A percentile compares a stretch with the other conserved stretches of the same genome.
phyloP scores from a whole-genome alignment of 208 protist genomes.

The Trypanosoma theileri region DNA sequence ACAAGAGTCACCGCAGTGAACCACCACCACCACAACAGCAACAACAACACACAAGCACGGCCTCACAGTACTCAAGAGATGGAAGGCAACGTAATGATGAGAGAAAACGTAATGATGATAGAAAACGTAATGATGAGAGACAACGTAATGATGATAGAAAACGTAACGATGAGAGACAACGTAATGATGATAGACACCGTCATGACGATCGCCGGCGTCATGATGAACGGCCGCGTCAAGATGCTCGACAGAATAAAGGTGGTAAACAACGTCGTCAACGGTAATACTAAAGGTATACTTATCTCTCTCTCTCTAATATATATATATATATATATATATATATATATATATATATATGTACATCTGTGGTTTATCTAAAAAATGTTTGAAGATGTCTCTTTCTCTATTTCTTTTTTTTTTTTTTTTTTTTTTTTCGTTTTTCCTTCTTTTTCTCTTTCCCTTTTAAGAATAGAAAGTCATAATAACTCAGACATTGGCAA shows the following conservation, averaged over 20 bases:
- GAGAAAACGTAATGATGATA: slow-evolving; percentile 10
- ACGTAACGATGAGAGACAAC: slow-evolving; percentile 2
- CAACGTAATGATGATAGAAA: slow-evolving; percentile 11
- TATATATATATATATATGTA: too few relatives aligned
- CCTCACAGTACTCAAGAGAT: slow-evolving; percentile 4
- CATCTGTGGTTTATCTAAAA: too few relatives aligned
- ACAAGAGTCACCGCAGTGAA: slow-evolving; percentile 6
- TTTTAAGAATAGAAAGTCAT: background rate
- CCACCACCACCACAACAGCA: slow-evolving; percentile 11
- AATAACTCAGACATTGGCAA: background rate
- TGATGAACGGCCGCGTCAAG: slow-evolving; percentile 7
- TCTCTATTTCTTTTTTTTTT: too few relatives aligned
- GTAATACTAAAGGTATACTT: too few relatives aligned
- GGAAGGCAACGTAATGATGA: slow-evolving; percentile 13
- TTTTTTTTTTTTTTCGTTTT: background rate
- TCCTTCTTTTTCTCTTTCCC: background rate
- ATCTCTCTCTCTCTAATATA: too few relatives aligned
- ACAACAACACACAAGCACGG: background rate
- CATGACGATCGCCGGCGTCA: slow-evolving; percentile 1
- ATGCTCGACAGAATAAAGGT: background rate
- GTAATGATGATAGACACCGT: slow-evolving; percentile 5
- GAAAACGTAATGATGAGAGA: background rate
- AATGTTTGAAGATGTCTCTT: too few relatives aligned
- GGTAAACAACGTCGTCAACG: too few relatives aligned
- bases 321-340: too few relatives aligned